These are phyloP conservation scores for Glarea lozoyensis DNA, from an alignment of 495 filamentous ascomycete genomes.

Conservation along the genomic window DNA sequence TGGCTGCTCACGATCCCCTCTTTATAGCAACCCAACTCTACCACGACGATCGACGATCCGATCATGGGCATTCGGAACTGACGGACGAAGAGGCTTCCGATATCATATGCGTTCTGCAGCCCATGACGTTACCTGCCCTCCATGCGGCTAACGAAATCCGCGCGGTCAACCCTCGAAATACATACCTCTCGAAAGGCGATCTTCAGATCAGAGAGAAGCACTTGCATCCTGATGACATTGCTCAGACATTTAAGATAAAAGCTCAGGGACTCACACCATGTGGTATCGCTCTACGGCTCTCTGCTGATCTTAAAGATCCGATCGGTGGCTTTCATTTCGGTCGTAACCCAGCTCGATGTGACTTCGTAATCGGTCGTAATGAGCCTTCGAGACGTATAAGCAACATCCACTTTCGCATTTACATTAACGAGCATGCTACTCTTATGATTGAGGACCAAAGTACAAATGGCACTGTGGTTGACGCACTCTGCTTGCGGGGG, in stretches of 20 bases:
- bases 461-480: slow-evolving; percentile 87
- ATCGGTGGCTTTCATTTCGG: slow-evolving; percentile 75
- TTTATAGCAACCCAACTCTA: slow-evolving; percentile 64
- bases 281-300: slow-evolving; percentile 76
- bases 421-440: slow-evolving; percentile 64
- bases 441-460: slow-evolving; percentile 90
- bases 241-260: slow-evolving; percentile 40
- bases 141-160: slow-evolving; percentile 52
- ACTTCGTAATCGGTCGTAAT: slow-evolving; percentile 53
- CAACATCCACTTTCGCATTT: slow-evolving; percentile 89
- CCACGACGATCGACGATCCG: slow-evolving; percentile 68
- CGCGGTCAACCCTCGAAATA: slow-evolving; percentile 43
- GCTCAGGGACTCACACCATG: slow-evolving; percentile 36
- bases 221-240: slow-evolving; percentile 34
- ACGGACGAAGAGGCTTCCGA: slow-evolving; percentile 74
- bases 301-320: slow-evolving; percentile 56
- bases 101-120: slow-evolving; percentile 82
- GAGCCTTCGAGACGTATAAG: slow-evolving; percentile 59
- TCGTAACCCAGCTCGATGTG: slow-evolving; percentile 59
- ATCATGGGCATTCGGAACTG: slow-evolving; percentile 60
- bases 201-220: slow-evolving; percentile 25
- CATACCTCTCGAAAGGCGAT: slow-evolving; percentile 30
- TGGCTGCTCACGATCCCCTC: slow-evolving; percentile 3
- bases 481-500: slow-evolving; percentile 16
- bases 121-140: slow-evolving; percentile 62